Evolutionary conservation across 2,329 filamentous ascomycete genomes (phyloP).

Genomic region (Alternaria ventricosa): DNA sequence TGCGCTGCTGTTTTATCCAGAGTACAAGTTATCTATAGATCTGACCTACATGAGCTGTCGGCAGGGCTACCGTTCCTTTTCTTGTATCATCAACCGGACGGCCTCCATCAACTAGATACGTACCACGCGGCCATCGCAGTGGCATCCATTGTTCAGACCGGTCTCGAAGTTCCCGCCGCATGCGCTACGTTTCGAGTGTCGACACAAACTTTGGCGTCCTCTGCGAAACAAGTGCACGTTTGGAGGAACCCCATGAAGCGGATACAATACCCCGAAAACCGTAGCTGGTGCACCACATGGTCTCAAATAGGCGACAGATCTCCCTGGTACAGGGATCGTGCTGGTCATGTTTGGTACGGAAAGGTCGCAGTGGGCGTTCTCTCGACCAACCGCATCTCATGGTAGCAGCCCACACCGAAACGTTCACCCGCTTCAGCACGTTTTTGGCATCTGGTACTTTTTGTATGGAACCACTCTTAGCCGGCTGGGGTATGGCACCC

Average conservation of each 20-base stretch:
- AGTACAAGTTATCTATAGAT: neutral
- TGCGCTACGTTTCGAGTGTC: conserved; percentile 16
- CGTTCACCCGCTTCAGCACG: conserved; percentile 2
- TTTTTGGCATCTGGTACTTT: conserved; percentile 3
- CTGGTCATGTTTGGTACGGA: conserved; percentile 6
- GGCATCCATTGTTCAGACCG: neutral
- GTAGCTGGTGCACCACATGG: neutral
- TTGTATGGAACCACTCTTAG: conserved; percentile 3
- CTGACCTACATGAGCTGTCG: neutral
- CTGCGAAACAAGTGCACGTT: conserved; percentile 10
- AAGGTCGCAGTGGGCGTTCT: neutral
- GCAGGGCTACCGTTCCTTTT: neutral
- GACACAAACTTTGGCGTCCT: conserved; percentile 10
- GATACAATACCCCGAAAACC: conserved; percentile 2
- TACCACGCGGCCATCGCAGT: neutral
- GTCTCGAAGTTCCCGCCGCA: neutral
- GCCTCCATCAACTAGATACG: neutral
- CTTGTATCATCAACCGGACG: neutral
- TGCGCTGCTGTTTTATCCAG: neutral
- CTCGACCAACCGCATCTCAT: conserved; percentile 4
- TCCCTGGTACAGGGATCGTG: neutral
- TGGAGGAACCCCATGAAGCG: conserved; percentile 7
- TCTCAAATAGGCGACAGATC: neutral
- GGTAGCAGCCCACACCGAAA: conserved; percentile 6
- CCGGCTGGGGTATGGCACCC: neutral